Evolutionary conservation across 2,329 filamentous ascomycete genomes (phyloP), one percentile per base, ranked within the genome.

Genomic region (Biscogniauxia mediterranea): DNA sequence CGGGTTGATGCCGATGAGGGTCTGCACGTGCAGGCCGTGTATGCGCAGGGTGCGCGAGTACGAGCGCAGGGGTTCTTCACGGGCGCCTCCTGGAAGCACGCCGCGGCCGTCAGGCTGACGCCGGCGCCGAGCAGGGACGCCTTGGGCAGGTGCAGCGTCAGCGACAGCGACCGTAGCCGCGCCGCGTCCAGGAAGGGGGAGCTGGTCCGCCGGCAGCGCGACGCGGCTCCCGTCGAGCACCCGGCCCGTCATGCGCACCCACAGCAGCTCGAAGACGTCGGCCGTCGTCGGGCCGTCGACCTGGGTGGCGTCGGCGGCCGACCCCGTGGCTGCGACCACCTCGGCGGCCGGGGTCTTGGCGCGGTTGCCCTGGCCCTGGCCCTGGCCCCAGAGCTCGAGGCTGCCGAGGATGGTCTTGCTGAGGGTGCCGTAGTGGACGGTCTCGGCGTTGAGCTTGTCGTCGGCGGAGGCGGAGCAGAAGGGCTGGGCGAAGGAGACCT

Each of bases 341-440:
- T 60, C 68, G 51, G 66, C 55, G n/a, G 55, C 49, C 61, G 19
- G 63, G 54, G 32, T 73, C 72, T 52, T 52, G 26, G 32, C 20
- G 46, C 54, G n/a, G n/a, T n/a, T n/a, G n/a, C n/a, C n/a, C n/a
- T n/a, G n/a, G 23, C 23, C 23, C 2, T 23, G 2, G 23, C 2
- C 60, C 55, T 59, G 59, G 7, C 59, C 52, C 38, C 63, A 67
- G n/a, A 73, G 63, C 53, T 76, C 73, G 25, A 88, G 70, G 13
- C 77, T 77, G 23, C 75, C 73, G 32, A 89, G 76, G 15, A 93
- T 79, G 0, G 80, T 79, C 76, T 92, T 92, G 77, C 86, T 88
- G 15, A 93, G 79, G 9, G 78, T 81, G 1, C 90, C 90, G 70
- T 93, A 93, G 76, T 93, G 89, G 23, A 92, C 85, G 1, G 90